A percentile compares a stretch with the other conserved stretches of the same genome.
These are phyloP conservation scores for Rhizoctonia solani DNA, from an alignment of 1,284 basidiomycete species.

Conservation along the genomic window DNA sequence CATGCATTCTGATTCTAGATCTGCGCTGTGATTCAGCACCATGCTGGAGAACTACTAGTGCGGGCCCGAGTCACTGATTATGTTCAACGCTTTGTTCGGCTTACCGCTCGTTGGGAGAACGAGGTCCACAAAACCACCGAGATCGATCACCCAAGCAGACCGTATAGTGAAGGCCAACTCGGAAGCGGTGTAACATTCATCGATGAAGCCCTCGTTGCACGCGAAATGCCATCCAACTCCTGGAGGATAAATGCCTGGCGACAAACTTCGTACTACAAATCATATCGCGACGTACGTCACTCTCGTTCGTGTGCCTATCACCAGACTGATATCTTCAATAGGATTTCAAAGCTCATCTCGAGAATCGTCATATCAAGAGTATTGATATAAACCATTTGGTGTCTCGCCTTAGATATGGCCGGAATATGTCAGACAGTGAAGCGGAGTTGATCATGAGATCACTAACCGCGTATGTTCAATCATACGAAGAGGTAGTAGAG, in stretches of 20 bases:
- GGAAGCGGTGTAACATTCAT: constrained; percentile 72
- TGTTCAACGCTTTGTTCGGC: constrained; percentile 69
- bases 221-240: constrained; percentile 69
- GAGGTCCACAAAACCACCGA: constrained; percentile 62
- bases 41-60: constrained; percentile 80
- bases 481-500: constrained; percentile 89
- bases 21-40: constrained; percentile 67
- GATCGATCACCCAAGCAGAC: constrained; percentile 61
- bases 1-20: constrained; percentile 11
- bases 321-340: constrained; percentile 43
- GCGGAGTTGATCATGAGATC: constrained; percentile 75
- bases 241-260: constrained; percentile 82
- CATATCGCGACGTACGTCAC: constrained; percentile 59
- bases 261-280: constrained; percentile 65
- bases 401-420: constrained; percentile 63
- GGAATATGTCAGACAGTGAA: constrained; percentile 65
- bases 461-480: constrained; percentile 67
- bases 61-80: constrained; percentile 80
- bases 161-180: constrained; percentile 50
- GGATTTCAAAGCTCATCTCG: constrained; percentile 58
- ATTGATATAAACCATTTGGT: constrained; percentile 79
- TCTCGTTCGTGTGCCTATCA: neutral
- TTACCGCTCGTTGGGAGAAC: constrained; percentile 81
- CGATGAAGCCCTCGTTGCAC: constrained; percentile 61
- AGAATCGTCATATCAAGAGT: constrained; percentile 56